Base-by-base conservation (phyloP, 768 basidiomycete species). In the Antrodiella citrinella region DNA sequence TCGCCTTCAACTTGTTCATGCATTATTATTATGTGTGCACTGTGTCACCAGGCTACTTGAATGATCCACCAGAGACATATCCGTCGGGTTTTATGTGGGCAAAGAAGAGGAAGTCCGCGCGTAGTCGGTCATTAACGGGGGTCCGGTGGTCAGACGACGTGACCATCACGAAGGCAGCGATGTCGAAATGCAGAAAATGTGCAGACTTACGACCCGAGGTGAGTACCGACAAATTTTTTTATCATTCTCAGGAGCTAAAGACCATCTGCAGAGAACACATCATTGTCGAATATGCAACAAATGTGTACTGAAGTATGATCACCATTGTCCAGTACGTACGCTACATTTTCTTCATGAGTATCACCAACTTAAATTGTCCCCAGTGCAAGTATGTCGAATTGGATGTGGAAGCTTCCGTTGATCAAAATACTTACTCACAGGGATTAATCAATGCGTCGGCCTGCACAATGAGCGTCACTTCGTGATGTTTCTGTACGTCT, bases 381-480 rank as follows among this genome's bases (percentile, higher is more conserved):
- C 41, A 66, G 65, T 66, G 65, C 65, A 53, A 38, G 65, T 57
- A 21, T 44, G 13, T 38, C 10, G 22, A 4, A 18, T 7, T 38
- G 7, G 7, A 15, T 35, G 15, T 7, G 4, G 9, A 26, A 12
- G 20, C 10, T 4, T 26, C 35, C 4, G 51, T 59, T 51, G 24
- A 18, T 35, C 25, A 18, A 49, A 18, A 18, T 26, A 30, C 22
- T 26, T 25, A 4, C 7, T 7, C 15, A 4, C 61, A 93, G 91
- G 93, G 93, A 81, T 97, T 45, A 97, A 97, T 65, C 91, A 92
- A 78, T 98, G 95, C 62, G 95, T 99, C 41, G 95, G 95, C 10
- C 65, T 98, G 4, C 75, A 95, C 63, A 99, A 98, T 58, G 94
- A 97, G 62, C 82, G 95, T 0, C 92, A 97, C 68, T 99, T 99